Base-by-base conservation (phyloP, 2,329 filamentous ascomycete species). In the Fusarium bactridioides region DNA sequence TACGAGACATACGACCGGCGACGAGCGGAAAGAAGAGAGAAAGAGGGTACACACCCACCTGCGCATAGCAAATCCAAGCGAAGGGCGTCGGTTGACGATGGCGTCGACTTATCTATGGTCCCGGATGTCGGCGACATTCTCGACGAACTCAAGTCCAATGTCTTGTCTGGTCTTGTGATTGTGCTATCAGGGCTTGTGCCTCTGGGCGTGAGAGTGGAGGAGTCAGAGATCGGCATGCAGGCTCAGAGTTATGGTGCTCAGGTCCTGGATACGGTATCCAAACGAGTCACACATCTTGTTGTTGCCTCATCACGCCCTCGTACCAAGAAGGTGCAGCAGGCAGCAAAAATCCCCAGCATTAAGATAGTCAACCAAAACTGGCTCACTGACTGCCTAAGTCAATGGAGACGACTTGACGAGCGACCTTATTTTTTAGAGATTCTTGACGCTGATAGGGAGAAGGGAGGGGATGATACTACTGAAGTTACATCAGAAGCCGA, bases 171-270 rank as follows among this genome's bases (percentile, higher is more conserved):
- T 19, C 90, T 93, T 16, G 89, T 91, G 10, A 89, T 99, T 64
- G 95, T 97, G 10, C 92, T 98, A 73, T 97, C 95, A 0, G 96
- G 96, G 1, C 91, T 99, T 6, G 91, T 98, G 6, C 95, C 95
- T 1, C 84, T 97, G 2, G 93, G 93, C 10, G 89, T 92, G 41
- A 91, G 95, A 76, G 90, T 95, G 38, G 89, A 93, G 64, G 90
- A 88, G 68, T 94, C 94, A 5, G 96, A 99, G 79, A 93, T 97
- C 64, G 94, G 93, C 9, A 85, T 95, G 45, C 97, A 97, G 86
- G 92, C 94, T 6, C 91, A 91, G 78, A 93, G 89, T 77, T 98
- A 98, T 78, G 96, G 96, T 25, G 95, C 94, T 1, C 81, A 87
- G 53, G 83, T 92, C 25, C 81, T 86, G 35, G 85, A 85, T 23